Base-by-base conservation (phyloP, 176 grass and related monocot genomes). In the Aegilops umbellulata region DNA sequence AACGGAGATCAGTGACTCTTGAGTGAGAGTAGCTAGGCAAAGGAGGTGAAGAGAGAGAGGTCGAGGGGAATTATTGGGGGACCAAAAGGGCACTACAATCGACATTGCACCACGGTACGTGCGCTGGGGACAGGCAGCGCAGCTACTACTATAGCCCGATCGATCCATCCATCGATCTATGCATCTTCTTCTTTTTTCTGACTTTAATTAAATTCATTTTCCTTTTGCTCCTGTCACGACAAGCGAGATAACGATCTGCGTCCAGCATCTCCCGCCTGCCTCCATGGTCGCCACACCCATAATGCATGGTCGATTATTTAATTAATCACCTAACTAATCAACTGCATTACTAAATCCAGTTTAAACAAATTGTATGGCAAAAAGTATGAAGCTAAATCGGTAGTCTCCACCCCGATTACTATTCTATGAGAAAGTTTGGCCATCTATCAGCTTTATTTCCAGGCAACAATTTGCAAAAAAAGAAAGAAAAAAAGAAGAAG, bases 1-100 rank as follows among this genome's bases (percentile, higher is more conserved):
- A 86, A 42, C 22, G 26, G 34, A 26, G 60, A 69, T 41, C 31
- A 62, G 68, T 6, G 42, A 51, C 7, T 7, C 72, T 30, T 30
- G 73, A 75, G 72, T 10, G 73, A 53, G 38, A 74, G 73, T 76
- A 20, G 44, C 44, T 76, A 44, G 36, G 30, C 16, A 5, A 19
- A 22, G 31, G 57, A 26, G 78, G 10, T 39, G 49, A n/a, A 13
- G 14, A 58, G 60, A 26, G 14, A 16, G n/a, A n/a, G n/a, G n/a
- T n/a, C n/a, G n/a, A n/a, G 57, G 1, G 23, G 29, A 78, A 87
- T 87, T 83, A 90, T 90, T 90, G 89, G 80, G 82, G 66, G 85
- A 90, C 89, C 89, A 84, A 90, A 83, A 90, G 84, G 75, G 12
- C 80, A 67, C 80, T 46, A 8, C 76, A 60, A 89, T 62, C 68